A percentile compares a stretch with the other conserved stretches of the same genome.
Conservation (phyloP, 495 filamentous ascomycete genomes). For the Penicillium ochrochloron region DNA sequence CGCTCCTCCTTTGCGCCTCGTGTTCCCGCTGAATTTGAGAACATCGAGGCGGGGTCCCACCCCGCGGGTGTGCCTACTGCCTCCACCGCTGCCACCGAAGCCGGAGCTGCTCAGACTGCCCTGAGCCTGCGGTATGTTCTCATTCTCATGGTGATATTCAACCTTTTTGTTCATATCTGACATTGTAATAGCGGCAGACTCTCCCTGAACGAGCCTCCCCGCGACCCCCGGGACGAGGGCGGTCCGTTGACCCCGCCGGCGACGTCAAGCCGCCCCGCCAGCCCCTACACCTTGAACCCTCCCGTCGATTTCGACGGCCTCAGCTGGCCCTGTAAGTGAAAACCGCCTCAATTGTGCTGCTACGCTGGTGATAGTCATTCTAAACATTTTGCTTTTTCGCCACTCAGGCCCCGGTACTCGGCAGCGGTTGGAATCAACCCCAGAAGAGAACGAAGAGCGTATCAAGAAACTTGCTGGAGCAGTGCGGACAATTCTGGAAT, state of each 20-base stretch:
- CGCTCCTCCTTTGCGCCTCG: slow-evolving; percentile 52
- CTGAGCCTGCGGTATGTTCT: slow-evolving; percentile 37
- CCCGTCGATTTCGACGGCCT: slow-evolving; percentile 73
- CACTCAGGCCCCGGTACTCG: slow-evolving; percentile 74
- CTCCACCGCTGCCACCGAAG: slow-evolving; percentile 18
- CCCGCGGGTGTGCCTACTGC: slow-evolving; percentile 28
- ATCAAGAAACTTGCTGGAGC: slow-evolving; percentile 82
- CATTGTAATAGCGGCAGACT: slow-evolving; percentile 26
- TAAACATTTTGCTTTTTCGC: slow-evolving; percentile 6
- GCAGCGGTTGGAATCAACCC: slow-evolving; percentile 76
- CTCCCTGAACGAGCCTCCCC: slow-evolving; percentile 65
- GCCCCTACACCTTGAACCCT: slow-evolving; percentile 65
- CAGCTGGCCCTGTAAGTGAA: slow-evolving; percentile 70
- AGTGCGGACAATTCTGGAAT: slow-evolving; percentile 89
- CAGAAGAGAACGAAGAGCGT: slow-evolving; percentile 70
- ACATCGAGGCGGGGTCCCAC: slow-evolving; percentile 20
- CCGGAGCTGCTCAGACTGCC: slow-evolving; percentile 23
- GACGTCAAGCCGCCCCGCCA: slow-evolving; percentile 56
- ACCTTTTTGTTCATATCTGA: slow-evolving; percentile 14
- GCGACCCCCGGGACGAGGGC: slow-evolving; percentile 75
- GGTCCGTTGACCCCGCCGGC: slow-evolving; percentile 52
- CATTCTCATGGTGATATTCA: not conserved
- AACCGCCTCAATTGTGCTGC: not conserved
- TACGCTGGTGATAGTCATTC: not conserved
- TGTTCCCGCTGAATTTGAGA: slow-evolving; percentile 46